Evolutionary conservation across 768 basidiomycete genomes (phyloP).

Genomic region (Rubroboletus pulcherrimus): DNA sequence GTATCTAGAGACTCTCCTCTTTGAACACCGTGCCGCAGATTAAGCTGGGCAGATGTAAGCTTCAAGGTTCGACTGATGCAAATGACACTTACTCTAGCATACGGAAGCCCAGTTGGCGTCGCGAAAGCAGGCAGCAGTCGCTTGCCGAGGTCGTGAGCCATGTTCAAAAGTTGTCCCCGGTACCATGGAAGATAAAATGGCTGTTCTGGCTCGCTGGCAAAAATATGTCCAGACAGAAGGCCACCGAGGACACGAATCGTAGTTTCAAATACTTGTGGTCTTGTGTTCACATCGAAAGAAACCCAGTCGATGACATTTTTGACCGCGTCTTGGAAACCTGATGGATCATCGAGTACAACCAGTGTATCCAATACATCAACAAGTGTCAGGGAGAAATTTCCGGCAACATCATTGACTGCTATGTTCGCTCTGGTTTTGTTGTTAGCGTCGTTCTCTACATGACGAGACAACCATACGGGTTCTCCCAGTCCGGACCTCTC

Average conservation of each 20-base stretch:
- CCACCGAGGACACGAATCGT: constrained; percentile 94
- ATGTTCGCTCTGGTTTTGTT: constrained; percentile 52
- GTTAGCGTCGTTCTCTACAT: constrained; percentile 10
- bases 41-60: constrained; percentile 49
- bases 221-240: constrained; percentile 79
- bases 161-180: constrained; percentile 64
- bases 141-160: constrained; percentile 85
- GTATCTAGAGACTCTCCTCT: constrained; percentile 79
- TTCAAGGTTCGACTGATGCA: background rate
- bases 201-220: constrained; percentile 61
- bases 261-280: constrained; percentile 97
- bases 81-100: constrained; percentile 61
- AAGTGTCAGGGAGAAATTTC: constrained; percentile 86
- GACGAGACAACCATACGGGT: constrained; percentile 55
- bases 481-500: constrained; percentile 81
- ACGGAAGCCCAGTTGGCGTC: constrained; percentile 89
- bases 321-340: constrained; percentile 82
- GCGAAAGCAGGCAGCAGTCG: constrained; percentile 88
- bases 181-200: constrained; percentile 85
- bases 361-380: constrained; percentile 84
- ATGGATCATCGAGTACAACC: constrained; percentile 77
- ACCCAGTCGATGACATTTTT: constrained; percentile 78
- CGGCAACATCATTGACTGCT: constrained; percentile 87
- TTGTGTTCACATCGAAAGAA: constrained; percentile 89
- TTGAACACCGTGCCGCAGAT: constrained; percentile 74